Percentiles rank a stretch among this genome's conserved stretches.
Evolutionary conservation across 2,329 filamentous ascomycete genomes (phyloP).

Genomic region (Xylaria sp.): DNA sequence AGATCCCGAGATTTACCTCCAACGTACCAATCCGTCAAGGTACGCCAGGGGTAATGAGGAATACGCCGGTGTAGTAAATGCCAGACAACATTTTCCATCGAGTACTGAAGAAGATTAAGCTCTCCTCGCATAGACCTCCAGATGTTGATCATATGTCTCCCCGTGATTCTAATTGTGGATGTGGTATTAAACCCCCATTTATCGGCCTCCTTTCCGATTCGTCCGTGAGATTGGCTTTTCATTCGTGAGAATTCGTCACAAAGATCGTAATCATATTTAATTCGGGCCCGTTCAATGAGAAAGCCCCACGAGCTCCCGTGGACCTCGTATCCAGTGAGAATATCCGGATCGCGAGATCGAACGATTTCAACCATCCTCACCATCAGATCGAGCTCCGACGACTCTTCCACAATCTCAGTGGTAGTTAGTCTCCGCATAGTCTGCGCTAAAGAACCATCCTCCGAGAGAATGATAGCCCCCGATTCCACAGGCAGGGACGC

Average conservation of each 20-base stretch:
- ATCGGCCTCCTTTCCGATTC: constrained; percentile 85
- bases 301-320: constrained; percentile 96
- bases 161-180: constrained; percentile 89
- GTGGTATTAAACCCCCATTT: constrained; percentile 94
- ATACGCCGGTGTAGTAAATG: constrained; percentile 86
- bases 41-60: constrained; percentile 81
- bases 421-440: constrained; percentile 66
- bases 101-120: constrained; percentile 89
- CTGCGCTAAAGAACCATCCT: constrained; percentile 61
- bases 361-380: constrained; percentile 88
- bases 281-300: constrained; percentile 83
- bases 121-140: constrained; percentile 97
- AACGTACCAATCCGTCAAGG: constrained; percentile 82
- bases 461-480: constrained; percentile 76
- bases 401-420: constrained; percentile 74
- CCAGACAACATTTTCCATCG: constrained; percentile 93
- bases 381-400: constrained; percentile 82
- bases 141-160: constrained; percentile 94
- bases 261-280: constrained; percentile 88
- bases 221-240: constrained; percentile 80
- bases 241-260: constrained; percentile 91
- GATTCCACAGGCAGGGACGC: constrained; percentile 58
- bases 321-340: constrained; percentile 93
- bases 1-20: constrained; percentile 72
- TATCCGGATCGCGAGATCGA: constrained; percentile 82